Evolutionary conservation across 148 eudicot species (phyloP).

Genomic region (Arctostaphylos glauca): DNA sequence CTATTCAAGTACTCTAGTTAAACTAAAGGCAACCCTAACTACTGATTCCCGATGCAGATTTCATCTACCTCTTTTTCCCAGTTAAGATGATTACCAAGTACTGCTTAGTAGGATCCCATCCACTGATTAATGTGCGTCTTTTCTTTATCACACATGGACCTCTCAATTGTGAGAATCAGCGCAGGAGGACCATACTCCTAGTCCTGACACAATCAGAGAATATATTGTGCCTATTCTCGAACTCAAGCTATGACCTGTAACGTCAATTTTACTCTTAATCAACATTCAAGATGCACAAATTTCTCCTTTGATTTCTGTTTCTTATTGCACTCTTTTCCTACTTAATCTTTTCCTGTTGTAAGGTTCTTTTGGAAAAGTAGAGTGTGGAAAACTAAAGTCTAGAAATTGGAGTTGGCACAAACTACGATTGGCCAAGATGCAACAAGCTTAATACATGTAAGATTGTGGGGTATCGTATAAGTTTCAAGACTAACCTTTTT

Average conservation of each 20-base stretch:
- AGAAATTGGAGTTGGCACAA: not conserved
- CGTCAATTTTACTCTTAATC: not conserved
- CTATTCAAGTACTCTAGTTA: not conserved
- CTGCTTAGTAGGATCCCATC: not conserved
- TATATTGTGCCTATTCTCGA: too few species aligned
- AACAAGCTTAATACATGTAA: not conserved
- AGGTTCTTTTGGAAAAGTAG: not conserved
- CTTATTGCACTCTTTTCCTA: not conserved
- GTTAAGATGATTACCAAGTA: not conserved
- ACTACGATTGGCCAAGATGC: not conserved
- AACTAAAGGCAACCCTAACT: not conserved
- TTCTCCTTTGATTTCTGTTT: not conserved
- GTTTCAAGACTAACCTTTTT: slow-evolving; percentile 44
- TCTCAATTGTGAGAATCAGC: not conserved
- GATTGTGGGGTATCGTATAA: not conserved
- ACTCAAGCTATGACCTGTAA: too few species aligned
- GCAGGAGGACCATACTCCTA: not conserved
- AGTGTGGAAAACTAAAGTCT: not conserved
- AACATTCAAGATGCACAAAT: not conserved
- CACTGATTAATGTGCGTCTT: not conserved
- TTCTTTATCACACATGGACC: not conserved
- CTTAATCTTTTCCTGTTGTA: not conserved
- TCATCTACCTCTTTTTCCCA: not conserved
- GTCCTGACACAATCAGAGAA: not conserved
- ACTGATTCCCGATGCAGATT: too few species aligned